A percentile compares a stretch with the other conserved stretches of the same genome.
Conservation (phyloP, 805 yeast genomes). For the Cyberlindnera xishuangbannaensis region DNA sequence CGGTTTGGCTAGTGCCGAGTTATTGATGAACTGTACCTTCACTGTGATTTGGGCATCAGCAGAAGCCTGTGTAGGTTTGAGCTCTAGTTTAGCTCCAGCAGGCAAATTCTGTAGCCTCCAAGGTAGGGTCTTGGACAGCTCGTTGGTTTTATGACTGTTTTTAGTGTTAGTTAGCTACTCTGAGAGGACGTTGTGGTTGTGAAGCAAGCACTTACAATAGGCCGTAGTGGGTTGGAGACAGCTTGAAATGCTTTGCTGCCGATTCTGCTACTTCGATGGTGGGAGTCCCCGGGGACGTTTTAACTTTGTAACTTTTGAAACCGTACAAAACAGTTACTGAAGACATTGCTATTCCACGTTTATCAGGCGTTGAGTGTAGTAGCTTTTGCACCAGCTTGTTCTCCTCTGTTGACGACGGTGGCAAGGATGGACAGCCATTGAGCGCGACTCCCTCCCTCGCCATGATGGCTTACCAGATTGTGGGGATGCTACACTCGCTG, state of each 20-base stretch:
- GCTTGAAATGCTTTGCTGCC: conserved; percentile 33
- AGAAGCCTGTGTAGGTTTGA: conserved; percentile 14
- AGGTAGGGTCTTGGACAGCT: conserved; percentile 36
- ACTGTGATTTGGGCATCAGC: conserved; percentile 21
- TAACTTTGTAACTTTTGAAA: conserved; percentile 29
- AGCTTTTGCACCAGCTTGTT: too few species aligned
- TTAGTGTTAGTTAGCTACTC: not conserved
- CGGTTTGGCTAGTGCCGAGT: conserved; percentile 16
- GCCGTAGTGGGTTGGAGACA: conserved; percentile 25
- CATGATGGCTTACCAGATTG: too few species aligned
- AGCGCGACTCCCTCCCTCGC: too few species aligned
- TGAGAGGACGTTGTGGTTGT: too few species aligned
- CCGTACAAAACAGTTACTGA: conserved; percentile 31
- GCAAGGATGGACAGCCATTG: too few species aligned
- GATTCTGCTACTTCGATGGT: conserved; percentile 32
- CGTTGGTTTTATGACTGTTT: conserved; percentile 27
- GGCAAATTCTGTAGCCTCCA: conserved; percentile 38
- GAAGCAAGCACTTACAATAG: conserved; percentile 16
- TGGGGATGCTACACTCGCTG: too few species aligned
- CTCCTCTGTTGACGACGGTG: too few species aligned
- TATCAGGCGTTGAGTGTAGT: too few species aligned
- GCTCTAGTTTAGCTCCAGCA: conserved; percentile 36
- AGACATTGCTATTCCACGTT: too few species aligned
- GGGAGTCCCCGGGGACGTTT: conserved; percentile 30
- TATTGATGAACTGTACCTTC: conserved; percentile 27